A percentile compares a stretch with the other conserved stretches of the same genome.
Conservation (phyloP, 164 flowering plant genomes). For the Aristolochia fimbriata region DNA sequence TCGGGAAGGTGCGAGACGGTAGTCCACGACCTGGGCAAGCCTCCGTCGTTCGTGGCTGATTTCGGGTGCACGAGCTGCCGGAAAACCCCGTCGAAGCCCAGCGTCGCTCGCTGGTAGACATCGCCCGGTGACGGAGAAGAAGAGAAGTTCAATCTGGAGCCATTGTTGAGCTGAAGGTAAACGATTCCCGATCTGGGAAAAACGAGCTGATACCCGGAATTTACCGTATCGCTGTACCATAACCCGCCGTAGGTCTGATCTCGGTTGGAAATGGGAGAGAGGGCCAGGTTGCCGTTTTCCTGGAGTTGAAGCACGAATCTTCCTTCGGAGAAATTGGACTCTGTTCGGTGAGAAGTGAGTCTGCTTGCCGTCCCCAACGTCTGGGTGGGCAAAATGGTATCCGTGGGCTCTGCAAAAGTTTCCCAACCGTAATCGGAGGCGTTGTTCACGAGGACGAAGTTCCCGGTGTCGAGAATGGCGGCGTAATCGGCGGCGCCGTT, state of each 20-base stretch:
- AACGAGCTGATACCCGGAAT: neutral
- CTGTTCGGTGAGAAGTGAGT: neutral
- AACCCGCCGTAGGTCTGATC: neutral
- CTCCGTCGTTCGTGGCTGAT: neutral
- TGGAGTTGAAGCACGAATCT: neutral
- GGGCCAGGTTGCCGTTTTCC: neutral
- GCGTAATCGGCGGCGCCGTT: slow-evolving; percentile 2
- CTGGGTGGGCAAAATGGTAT: neutral
- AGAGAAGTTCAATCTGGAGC: slow-evolving; percentile 2
- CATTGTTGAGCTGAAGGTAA: slow-evolving; percentile 14
- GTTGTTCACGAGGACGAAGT: slow-evolving; percentile 1
- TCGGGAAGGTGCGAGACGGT: slow-evolving; percentile 2
- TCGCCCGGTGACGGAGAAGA: slow-evolving; percentile 3
- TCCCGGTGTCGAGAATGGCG: slow-evolving; percentile 10
- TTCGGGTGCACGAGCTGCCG: slow-evolving; percentile 15
- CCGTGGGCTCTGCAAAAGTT: neutral
- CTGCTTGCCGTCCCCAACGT: neutral
- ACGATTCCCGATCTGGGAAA: slow-evolving; percentile 20
- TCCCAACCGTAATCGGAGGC: neutral
- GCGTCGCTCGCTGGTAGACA: slow-evolving; percentile 25
- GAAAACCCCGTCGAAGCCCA: slow-evolving; percentile 22
- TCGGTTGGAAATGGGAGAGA: neutral
- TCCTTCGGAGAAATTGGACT: neutral
- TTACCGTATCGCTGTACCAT: neutral
- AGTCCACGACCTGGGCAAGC: slow-evolving; percentile 9